Base-by-base conservation (phyloP, 306 rosid genomes). In the Erythrophleum fordii region DNA sequence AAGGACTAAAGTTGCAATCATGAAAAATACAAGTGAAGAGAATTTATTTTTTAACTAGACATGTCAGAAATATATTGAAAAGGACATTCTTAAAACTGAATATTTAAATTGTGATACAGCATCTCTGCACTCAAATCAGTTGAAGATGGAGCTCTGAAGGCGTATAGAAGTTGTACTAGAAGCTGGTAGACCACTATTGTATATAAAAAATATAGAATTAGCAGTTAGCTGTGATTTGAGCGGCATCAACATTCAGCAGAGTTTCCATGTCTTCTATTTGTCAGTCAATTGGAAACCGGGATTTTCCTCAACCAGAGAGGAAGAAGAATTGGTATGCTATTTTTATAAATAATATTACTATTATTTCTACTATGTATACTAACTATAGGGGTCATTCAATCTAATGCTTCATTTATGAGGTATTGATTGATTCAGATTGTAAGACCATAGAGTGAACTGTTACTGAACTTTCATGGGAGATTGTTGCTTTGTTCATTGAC, bases 111-210 rank as follows among this genome's bases (percentile, higher is more conserved):
- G 81, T 85, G 78, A 76, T 65, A 49, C 97, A 95, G 98, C 87
- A 59, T 81, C 94, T 80, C 86, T 90, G 90, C 97, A 89, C 83
- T 84, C 92, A 70, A 87, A 91, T 84, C 97, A 91, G 71, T 80
- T 95, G 92, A 91, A 95, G 97, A 95, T 90, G 94, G 97, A 95
- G 89, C 90, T 84, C 68, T 89, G 89, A 95, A 87, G 81, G 73
- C 70, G 46, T 67, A 70, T 64, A 83, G 75, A 72, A 87, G 78
- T 78, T 80, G 81, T 80, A 70, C 85, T 14, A 56, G 86, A 64
- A 89, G 90, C 82, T 76, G 81, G 53, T 85, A 83, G 92, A 85
- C 86, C 80, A 83, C 53, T 82, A 80, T 86, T 93, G 99, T 93
- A 89, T 85, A 95, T 93, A 95, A 44, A 69, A 86, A 86, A 81